Conservation (phyloP, 805 yeast genomes). For the Saturnispora sekii region DNA sequence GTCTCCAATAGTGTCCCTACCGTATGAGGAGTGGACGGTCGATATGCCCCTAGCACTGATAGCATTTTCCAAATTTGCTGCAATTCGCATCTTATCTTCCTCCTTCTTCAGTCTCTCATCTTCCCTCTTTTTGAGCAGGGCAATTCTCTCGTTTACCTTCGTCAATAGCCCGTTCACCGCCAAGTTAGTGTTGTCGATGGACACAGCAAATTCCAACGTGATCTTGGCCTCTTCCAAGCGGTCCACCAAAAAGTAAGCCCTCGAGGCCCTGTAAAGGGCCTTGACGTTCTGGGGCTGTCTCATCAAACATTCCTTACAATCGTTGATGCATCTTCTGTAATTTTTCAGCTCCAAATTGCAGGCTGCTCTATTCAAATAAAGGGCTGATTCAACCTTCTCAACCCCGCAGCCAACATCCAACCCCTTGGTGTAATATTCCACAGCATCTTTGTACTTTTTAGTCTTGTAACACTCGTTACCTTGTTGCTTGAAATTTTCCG, state of each 20-base stretch:
- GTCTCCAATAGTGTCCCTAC: slow-evolving; percentile 47
- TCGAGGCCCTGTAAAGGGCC: slow-evolving; percentile 79
- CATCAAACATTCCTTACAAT: slow-evolving; percentile 62
- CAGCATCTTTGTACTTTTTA: slow-evolving; percentile 67
- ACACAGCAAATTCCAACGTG: slow-evolving; percentile 55
- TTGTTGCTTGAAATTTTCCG: slow-evolving; percentile 80
- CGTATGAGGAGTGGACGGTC: slow-evolving; percentile 38
- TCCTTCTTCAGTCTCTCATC: slow-evolving; percentile 22
- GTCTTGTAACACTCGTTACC: slow-evolving; percentile 81
- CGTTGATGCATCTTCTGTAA: slow-evolving; percentile 78
- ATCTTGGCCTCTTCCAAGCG: slow-evolving; percentile 63
- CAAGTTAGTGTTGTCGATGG: slow-evolving; percentile 48
- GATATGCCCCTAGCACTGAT: slow-evolving; percentile 48
- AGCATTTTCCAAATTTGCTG: slow-evolving; percentile 45
- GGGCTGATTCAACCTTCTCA: slow-evolving; percentile 44
- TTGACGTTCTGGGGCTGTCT: slow-evolving; percentile 64
- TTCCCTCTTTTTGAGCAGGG: slow-evolving; percentile 19
- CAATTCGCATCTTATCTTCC: slow-evolving; percentile 33
- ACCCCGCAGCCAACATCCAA: slow-evolving; percentile 59
- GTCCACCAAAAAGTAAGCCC: slow-evolving; percentile 63
- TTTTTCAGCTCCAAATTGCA: slow-evolving; percentile 81
- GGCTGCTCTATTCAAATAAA: slow-evolving; percentile 80
- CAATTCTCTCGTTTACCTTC: slow-evolving; percentile 28
- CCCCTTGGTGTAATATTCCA: slow-evolving; percentile 72
- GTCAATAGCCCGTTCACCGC: slow-evolving; percentile 40